Evolutionary conservation across 306 rosid species (phyloP), one percentile per base, ranked within the genome.

Genomic region (Sechiopsis laciniata): DNA sequence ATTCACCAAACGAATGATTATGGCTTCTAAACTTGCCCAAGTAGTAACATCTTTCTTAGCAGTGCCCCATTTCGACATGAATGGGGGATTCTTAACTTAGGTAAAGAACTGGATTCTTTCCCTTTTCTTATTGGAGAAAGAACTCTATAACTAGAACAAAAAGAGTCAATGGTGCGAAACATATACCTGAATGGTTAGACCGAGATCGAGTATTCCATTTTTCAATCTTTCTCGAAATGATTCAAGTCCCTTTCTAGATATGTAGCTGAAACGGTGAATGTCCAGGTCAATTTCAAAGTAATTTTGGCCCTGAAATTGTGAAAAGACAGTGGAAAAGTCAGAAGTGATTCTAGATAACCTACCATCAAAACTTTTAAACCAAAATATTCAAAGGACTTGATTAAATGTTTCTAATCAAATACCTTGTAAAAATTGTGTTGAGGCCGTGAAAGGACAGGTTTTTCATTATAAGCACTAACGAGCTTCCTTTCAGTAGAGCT

Each of bases 271-370:
- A 4, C 97, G 88, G 81, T 91, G 99, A 77, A 95, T 89, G 84
- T 95, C 99, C 10, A 95, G 85, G 85, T 95, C 99, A 12, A 95
- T 89, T 96, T 95, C 99, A 70, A 95, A 85, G 87, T 89, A 95
- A 71, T 89, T 84, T 67, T 91, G 81, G 74, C 96, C 99, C 99
- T 95, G 83, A 57, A 70, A 22, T 22, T 20, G 74, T 15, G 14
- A 14, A 51, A 70, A n/a, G 15, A 53, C 24, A 14, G 45, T 51
- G 24, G 59, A 24, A 48, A 21, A 24, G 14, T 70, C 22, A 24
- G 74, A 70, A 70, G 15, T 20, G 40, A 1, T 68, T 48, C 73
- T 12, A 46, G 0, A 3, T 46, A 66, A 7, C 55, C 17, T 67
- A 20, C 1, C 0, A 57, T 14, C 5, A 26, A 60, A 59, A 59